Evolutionary conservation across 2,329 filamentous ascomycete genomes (phyloP), one percentile per base, ranked within the genome.

Genomic region (Fusarium sp.): DNA sequence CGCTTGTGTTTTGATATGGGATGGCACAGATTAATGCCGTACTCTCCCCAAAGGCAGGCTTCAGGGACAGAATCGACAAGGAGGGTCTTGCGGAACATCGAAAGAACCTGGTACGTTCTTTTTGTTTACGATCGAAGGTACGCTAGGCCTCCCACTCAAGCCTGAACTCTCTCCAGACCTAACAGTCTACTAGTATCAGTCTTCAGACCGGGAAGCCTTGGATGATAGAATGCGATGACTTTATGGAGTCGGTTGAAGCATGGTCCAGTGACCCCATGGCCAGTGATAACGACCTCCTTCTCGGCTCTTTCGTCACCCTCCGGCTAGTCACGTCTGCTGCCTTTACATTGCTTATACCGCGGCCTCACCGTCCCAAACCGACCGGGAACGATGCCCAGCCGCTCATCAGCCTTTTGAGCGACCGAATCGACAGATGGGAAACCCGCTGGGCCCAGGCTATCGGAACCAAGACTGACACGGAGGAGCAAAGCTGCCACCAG

Each of bases 61-160:
- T 43, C 45, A 2, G 43, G 41, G 35, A 65, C 57, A 1, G 73
- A 80, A 13, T 18, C 60, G 3, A 65, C 77, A 65, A 65, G 74
- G 16, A 76, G 80, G 48, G 77, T 83, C 64, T 69, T 71, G 14
- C 78, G 82, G 39, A 84, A 83, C 54, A 77, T 81, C 27, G 81
- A 84, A 37, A 74, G 83, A 43, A 82, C 80, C 4, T 84, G 83
- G 83, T 77, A 83, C 37, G 75, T 84, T 13, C 58, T 84, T 10
- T 84, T 84, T 72, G 81, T 84, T 0, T 85, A 84, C 68, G 83
- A 84, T 68, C 76, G 82, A 64, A 84, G 83, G 83, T 83, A 74
- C 20, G 52, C 14, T 37, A 6, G 16, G 9, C 48, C 8, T 24
- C 48, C 18, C 16, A n/a, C n/a, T 20, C 18, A 5, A 24, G 9